phyloP scores from a whole-genome alignment of 495 filamentous ascomycete species.

The Trichoderma erinaceum region DNA sequence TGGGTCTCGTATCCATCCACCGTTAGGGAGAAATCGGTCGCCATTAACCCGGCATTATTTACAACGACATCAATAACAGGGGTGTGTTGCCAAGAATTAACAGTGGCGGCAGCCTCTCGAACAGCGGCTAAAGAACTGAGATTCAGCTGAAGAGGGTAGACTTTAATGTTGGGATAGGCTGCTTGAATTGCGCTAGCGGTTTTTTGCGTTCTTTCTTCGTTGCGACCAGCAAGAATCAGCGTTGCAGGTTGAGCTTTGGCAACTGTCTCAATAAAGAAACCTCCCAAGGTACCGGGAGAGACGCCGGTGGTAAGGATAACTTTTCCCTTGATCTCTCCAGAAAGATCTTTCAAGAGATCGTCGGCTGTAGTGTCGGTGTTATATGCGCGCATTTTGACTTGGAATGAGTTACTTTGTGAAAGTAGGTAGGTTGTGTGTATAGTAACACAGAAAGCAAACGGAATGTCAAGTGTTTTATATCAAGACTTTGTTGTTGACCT shows the following conservation, averaged over 20 bases:
- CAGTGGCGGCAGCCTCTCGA: slow-evolving; percentile 34
- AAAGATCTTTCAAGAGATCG: too few species aligned
- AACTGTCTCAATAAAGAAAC: slow-evolving; percentile 32
- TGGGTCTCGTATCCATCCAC: slow-evolving; percentile 61
- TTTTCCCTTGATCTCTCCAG: too few species aligned
- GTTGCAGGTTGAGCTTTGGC: slow-evolving; percentile 34
- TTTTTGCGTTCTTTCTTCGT: slow-evolving; percentile 31
- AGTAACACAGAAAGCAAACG: too few species aligned
- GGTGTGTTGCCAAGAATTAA: slow-evolving; percentile 30
- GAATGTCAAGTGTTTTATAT: too few species aligned
- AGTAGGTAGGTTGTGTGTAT: too few species aligned
- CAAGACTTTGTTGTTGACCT: too few species aligned
- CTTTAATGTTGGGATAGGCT: slow-evolving; percentile 19
- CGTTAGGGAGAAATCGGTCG: slow-evolving; percentile 38
- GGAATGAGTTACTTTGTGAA: too few species aligned
- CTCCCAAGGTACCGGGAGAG: slow-evolving; percentile 38
- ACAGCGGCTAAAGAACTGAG: slow-evolving; percentile 40
- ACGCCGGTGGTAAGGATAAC: slow-evolving; percentile 39
- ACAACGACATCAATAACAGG: slow-evolving; percentile 54
- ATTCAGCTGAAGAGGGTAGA: slow-evolving; percentile 35
- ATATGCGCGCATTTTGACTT: too few species aligned
- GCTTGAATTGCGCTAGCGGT: slow-evolving; percentile 26
- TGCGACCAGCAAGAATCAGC: slow-evolving; percentile 45
- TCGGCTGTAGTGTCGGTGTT: too few species aligned
- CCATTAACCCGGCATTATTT: slow-evolving; percentile 68